Evolutionary conservation across 495 filamentous ascomycete species (phyloP), one percentile per base, ranked within the genome.

Genomic region (Penicillium silybi): DNA sequence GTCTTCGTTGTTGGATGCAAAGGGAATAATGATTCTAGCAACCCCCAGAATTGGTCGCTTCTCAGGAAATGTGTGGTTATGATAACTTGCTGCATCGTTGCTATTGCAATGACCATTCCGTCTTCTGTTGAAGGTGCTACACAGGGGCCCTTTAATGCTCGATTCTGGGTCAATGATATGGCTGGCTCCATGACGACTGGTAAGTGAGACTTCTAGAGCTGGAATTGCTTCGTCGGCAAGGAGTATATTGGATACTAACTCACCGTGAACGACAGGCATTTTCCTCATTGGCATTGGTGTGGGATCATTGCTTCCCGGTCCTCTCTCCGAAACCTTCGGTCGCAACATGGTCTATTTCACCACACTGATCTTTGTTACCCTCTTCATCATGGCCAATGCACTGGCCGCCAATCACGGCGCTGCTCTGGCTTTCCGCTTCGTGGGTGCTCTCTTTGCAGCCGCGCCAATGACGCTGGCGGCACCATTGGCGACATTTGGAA

Each of bases 261-360:
- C 22, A 46, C n/a, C 13, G 3, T 5, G 6, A 1, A 1, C 29
- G 2, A 1, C 29, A 57, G 54, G 56, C 8, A 44, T 85, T 4
- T 87, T 79, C 58, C 68, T 87, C 0, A 63, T 80, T 34, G 84
- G 80, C 4, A 84, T 86, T 56, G 82, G 79, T 0, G 62, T 72
- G 23, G 85, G 71, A 0, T 67, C 64, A 18, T 54, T 78, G 5
- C 57, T 79, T n/a, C 66, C 72, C 27, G 75, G 73, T 13, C 77
- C 77, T 0, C 54, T 79, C 41, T 74, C 66, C 23, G 85, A 87
- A 54, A 85, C 82, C 0, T 66, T 85, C 19, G 75, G 75, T 9
- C 66, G 74, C 4, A 80, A 80, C 56, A 76, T 79, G 4, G 72
- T 83, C 11, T 86, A 87, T 51, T 73, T 80, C 6, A 50, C 62